A percentile compares a stretch with the other conserved stretches of the same genome.
These are phyloP conservation scores for Clathrospora elynae DNA, from an alignment of 2,329 filamentous ascomycete species.

Conservation along the genomic window DNA sequence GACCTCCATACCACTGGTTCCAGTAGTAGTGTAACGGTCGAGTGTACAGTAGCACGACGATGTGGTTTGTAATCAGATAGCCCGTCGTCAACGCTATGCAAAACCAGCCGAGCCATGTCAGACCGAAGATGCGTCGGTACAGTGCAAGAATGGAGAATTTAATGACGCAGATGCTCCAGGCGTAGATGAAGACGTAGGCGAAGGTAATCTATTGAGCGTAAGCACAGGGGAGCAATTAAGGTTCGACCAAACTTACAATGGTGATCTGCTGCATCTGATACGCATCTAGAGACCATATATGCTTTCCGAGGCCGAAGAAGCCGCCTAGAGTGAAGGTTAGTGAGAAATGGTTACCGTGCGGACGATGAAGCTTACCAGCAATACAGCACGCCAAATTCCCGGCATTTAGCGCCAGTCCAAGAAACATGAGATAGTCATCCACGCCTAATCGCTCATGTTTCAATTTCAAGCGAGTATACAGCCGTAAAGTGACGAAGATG, in stretches of 20 bases:
- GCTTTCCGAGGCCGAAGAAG: conserved; percentile 32
- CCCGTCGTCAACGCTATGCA: conserved; percentile 2
- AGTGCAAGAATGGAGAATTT: conserved; percentile 35
- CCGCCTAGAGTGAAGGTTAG: conserved; percentile 15
- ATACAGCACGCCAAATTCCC: conserved; percentile 34
- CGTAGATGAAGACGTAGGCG: conserved; percentile 34
- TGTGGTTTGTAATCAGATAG: conserved; percentile 5
- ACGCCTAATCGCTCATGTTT: conserved; percentile 24
- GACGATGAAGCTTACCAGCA: conserved; percentile 13
- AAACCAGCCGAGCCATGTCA: conserved; percentile 21
- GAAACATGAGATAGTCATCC: conserved; percentile 34
- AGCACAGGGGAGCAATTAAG: not conserved
- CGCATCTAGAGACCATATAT: conserved; percentile 29
- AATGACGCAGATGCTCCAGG: conserved; percentile 34
- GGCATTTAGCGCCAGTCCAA: conserved; percentile 27
- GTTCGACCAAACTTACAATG: conserved; percentile 17
- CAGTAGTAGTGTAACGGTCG: conserved; percentile 4
- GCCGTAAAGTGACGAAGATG: conserved; percentile 25
- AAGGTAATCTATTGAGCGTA: conserved; percentile 29
- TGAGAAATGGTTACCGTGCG: not conserved
- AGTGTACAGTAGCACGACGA: conserved; percentile 6
- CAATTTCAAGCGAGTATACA: conserved; percentile 24
- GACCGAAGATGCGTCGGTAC: conserved; percentile 35
- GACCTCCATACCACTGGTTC: conserved; percentile 5
- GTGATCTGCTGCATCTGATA: conserved; percentile 35